phyloP scores from a whole-genome alignment of 495 filamentous ascomycete genomes.

The Pyrenula massariospora region DNA sequence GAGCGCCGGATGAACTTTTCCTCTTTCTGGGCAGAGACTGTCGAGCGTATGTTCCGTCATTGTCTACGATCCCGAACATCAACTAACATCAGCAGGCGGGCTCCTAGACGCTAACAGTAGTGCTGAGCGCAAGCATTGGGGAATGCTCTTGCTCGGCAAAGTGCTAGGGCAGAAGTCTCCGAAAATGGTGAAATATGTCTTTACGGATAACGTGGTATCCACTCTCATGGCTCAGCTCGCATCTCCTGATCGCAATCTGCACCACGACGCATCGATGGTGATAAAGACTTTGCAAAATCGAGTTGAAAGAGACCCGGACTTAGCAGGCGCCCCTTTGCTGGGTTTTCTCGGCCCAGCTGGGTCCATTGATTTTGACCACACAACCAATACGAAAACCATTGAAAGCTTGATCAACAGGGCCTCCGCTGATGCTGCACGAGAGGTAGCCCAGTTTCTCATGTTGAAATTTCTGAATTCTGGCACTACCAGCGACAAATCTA shows the following conservation, averaged over 20 bases:
- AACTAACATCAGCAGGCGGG: conserved; percentile 39
- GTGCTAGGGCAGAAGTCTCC: conserved; percentile 41
- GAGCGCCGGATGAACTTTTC: conserved; percentile 40
- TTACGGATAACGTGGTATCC: conserved; percentile 72
- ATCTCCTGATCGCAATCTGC: conserved; percentile 73
- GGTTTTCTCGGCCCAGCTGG: conserved; percentile 58
- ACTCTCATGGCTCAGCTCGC: conserved; percentile 80
- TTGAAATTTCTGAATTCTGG: background rate
- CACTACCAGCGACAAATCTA: background rate
- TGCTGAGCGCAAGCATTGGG: conserved; percentile 78
- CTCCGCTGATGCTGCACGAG: conserved; percentile 26
- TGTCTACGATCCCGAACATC: background rate
- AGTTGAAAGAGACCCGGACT: conserved; percentile 50
- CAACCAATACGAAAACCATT: conserved; percentile 81
- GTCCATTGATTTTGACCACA: conserved; percentile 68
- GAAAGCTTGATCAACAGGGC: conserved; percentile 59
- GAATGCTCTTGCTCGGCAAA: conserved; percentile 74
- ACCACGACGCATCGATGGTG: conserved; percentile 64
- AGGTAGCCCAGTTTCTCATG: background rate
- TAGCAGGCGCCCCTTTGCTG: conserved; percentile 46
- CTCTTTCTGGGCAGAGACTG: conserved; percentile 78
- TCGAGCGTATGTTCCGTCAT: conserved; percentile 56
- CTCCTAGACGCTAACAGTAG: conserved; percentile 73
- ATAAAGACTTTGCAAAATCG: conserved; percentile 54
- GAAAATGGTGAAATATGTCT: conserved; percentile 42